These are phyloP conservation scores for Phtheirospermum japonicum DNA, from an alignment of 257 asterid genomes.

Conservation along the genomic window DNA sequence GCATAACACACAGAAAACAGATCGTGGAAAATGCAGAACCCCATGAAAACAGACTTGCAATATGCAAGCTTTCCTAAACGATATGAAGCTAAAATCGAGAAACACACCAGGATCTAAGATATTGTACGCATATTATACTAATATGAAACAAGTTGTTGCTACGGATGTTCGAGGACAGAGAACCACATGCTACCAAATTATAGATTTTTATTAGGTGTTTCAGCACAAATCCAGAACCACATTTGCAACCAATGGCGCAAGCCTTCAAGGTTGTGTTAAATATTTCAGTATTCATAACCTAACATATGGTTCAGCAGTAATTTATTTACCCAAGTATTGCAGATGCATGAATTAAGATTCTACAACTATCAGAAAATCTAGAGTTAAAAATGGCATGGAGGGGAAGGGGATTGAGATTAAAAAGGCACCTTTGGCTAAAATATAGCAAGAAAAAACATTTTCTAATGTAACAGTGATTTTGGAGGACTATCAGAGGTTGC, in stretches of 20 bases:
- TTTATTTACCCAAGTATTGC: not conserved
- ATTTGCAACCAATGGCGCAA: too few species aligned
- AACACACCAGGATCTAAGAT: not conserved
- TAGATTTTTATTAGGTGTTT: too few species aligned
- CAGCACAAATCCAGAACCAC: too few species aligned
- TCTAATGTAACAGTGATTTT: not conserved
- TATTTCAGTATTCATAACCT: not conserved
- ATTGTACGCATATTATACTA: not conserved
- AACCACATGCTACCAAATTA: too few species aligned
- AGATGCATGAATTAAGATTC: not conserved
- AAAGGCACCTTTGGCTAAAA: not conserved
- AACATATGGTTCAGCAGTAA: slow-evolving; percentile 6
- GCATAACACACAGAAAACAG: slow-evolving; percentile 23
- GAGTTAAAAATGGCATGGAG: not conserved
- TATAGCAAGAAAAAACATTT: slow-evolving; percentile 17
- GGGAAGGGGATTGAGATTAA: too few species aligned
- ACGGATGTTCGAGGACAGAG: not conserved
- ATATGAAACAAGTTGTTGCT: not conserved
- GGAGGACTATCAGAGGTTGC: not conserved
- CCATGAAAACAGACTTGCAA: slow-evolving; percentile 5
- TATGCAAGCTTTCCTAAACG: not conserved
- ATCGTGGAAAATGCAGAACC: slow-evolving; percentile 18
- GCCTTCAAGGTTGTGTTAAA: not conserved
- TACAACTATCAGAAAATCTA: not conserved
- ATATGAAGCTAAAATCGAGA: not conserved